Percentiles rank a stretch among this genome's conserved stretches.
These are phyloP conservation scores for Staphylotrichum tortipilum DNA, from an alignment of 495 filamentous ascomycete species.

Conservation along the genomic window DNA sequence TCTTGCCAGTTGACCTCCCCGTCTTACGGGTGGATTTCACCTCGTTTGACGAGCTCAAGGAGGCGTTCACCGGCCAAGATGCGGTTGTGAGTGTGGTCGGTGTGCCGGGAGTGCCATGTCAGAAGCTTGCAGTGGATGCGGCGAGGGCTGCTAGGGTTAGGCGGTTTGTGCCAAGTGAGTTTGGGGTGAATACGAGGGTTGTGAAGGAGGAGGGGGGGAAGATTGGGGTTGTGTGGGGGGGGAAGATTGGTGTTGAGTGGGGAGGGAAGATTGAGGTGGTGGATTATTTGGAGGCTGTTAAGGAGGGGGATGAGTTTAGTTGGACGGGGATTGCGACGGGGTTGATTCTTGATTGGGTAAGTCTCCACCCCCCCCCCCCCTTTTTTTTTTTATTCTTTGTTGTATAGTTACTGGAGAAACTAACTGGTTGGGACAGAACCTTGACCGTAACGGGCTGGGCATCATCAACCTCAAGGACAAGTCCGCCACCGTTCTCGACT, in stretches of 20 bases:
- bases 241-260: too few species aligned
- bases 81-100: constrained; percentile 47
- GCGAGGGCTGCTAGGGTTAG: constrained; percentile 50
- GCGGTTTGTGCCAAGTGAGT: constrained; percentile 59
- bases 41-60: constrained; percentile 43
- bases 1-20: constrained; percentile 28
- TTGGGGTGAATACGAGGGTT: constrained; percentile 45
- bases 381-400: too few species aligned
- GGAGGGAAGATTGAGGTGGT: too few species aligned
- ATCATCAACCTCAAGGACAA: constrained; percentile 35
- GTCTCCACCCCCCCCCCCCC: too few species aligned
- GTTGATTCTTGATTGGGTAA: constrained; percentile 43
- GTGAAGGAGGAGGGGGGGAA: constrained; percentile 43
- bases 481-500: constrained; percentile 42
- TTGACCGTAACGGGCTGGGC: constrained; percentile 28
- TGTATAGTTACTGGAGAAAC: background rate
- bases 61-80: constrained; percentile 46
- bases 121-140: constrained; percentile 50
- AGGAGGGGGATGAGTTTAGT: constrained; percentile 32
- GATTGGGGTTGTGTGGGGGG: too few species aligned
- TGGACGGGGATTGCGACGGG: constrained; percentile 47
- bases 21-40: constrained; percentile 46
- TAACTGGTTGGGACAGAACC: constrained; percentile 29
- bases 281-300: constrained; percentile 39
- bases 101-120: constrained; percentile 25